Evolutionary conservation across 352 stramenopile species (phyloP), one percentile per base, ranked within the genome.

Genomic region (Globisporangium megalacanthum): DNA sequence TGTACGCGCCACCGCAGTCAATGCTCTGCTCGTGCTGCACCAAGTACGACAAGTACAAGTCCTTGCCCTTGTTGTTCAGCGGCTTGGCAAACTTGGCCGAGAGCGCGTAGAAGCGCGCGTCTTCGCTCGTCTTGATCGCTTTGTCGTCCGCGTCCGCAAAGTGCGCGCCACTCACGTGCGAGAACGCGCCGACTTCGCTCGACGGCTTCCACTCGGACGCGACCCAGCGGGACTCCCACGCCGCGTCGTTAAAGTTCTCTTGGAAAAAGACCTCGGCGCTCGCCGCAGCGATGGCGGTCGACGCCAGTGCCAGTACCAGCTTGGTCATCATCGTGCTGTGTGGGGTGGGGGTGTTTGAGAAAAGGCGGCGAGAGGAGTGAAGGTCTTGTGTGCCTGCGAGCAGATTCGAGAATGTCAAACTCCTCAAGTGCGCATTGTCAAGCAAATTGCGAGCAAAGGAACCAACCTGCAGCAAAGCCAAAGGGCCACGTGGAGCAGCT

Each of bases 11-110:
- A 58, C 97, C 97, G 77, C 97, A 99, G 72, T 99, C 97, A 44
- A 99, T 79, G 58, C 98, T 93, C 77, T 99, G 94, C 79, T 99
- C 97, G 74, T 99, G 96, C 85, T 99, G 98, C 52, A 99, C 94
- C 13, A 96, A 79, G 74, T 99, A 99, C 83, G 98, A 97, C 58
- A 98, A 58, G 65, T 95, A 94, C 48, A 98, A 62, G 55, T 97
- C 80, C 73, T 93, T 95, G 61, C 70, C 86, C 65, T 86, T 79
- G 72, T 98, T 98, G 69, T 90, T 79, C 49, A 98, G 78, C 31
- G 86, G 62, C 68, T 86, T 86, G 56, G 56, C 71, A 29, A 98
- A 80, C 78, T 96, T 96, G 64, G 96, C 93, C 52, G 92, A 95
- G 44, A 99, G 79, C 41, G 94, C 97, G 79, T 99, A 99, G 79